Evolutionary conservation across 2,329 filamentous ascomycete genomes (phyloP).

Genomic region (Epichloe sylvatica): DNA sequence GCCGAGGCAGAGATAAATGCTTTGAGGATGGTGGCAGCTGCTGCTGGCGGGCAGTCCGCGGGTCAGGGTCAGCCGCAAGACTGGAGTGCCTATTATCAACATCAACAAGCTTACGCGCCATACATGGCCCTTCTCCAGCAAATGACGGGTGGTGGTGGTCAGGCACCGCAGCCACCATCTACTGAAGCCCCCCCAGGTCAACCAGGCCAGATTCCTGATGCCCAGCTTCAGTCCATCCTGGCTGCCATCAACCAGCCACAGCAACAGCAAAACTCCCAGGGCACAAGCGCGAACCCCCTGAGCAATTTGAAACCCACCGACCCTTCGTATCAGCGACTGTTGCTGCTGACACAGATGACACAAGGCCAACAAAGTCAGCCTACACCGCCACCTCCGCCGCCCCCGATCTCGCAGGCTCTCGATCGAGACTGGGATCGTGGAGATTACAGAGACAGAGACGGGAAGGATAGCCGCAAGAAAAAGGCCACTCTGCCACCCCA

Average conservation of each 20-base stretch:
- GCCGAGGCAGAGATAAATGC: slow-evolving; percentile 20
- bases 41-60: slow-evolving; percentile 6
- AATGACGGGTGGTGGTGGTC: slow-evolving; percentile 21
- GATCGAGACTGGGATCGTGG: slow-evolving; percentile 16
- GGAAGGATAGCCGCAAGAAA: slow-evolving; percentile 27
- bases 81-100: slow-evolving; percentile 17
- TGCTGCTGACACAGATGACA: slow-evolving; percentile 25
- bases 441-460: slow-evolving; percentile 18
- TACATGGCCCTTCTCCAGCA: slow-evolving; percentile 30
- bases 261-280: slow-evolving; percentile 6
- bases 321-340: slow-evolving; percentile 25
- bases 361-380: slow-evolving; percentile 18
- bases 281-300: slow-evolving; percentile 9
- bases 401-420: background rate
- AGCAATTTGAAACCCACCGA: slow-evolving; percentile 24
- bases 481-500: slow-evolving; percentile 27
- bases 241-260: slow-evolving; percentile 26
- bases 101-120: slow-evolving; percentile 22
- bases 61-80: slow-evolving; percentile 11
- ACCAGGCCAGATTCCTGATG: slow-evolving; percentile 20
- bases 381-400: slow-evolving; percentile 11
- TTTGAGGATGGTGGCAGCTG: slow-evolving; percentile 10
- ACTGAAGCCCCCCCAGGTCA: slow-evolving; percentile 8
- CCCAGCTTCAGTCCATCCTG: slow-evolving; percentile 30
- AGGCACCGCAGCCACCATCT: slow-evolving; percentile 13